Evolutionary conservation across 108 stramenopile species (phyloP), one percentile per base, ranked within the genome.

Genomic region (Pseudonitzschia pungens): DNA sequence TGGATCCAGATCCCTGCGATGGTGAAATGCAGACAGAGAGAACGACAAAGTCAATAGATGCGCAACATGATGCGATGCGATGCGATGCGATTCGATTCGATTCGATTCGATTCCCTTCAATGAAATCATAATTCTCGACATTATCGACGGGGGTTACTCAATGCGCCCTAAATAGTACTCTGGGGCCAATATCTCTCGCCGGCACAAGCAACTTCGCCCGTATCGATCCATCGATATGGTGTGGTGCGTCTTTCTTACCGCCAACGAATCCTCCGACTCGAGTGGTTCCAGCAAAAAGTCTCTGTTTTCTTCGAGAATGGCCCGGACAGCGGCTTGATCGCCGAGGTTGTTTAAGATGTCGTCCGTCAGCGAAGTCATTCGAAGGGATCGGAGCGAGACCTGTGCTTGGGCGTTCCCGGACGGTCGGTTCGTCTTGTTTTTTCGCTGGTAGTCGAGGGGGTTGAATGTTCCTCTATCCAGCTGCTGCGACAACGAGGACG

Each of bases 271-370:
- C 15, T 56, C 68, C 50, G 71, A 69, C 67, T 84, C 83, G 44
- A 84, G 29, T n/a, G 83, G 83, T 65, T 80, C 83, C 58, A 84
- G 59, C 43, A 84, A 70, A 57, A 80, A 84, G 33, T 77, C 79
- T 50, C 70, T 65, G 43, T 78, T 65, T 52, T 72, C 50, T 43
- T 59, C 29, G 51, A 83, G 56, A 12, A 75, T 69, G 16, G 36
- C 43, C 56, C 71, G 69, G 16, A 70, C 62, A 22, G 55, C 77
- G 48, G 14, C 26, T 32, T 65, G 29, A 20, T 55, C 28, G 11
- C 55, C 66, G 12, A 74, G 57, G 16, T 54, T 52, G 41, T 82
- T 52, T 42, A 82, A 29, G 16, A 82, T 53, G 48, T 77, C 72
- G 43, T 48, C 55, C 20, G 62, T 69, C 26, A 82, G 2, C 44